phyloP scores from a whole-genome alignment of 139 green algal species.

The Pseudopediastrum boryanum region DNA sequence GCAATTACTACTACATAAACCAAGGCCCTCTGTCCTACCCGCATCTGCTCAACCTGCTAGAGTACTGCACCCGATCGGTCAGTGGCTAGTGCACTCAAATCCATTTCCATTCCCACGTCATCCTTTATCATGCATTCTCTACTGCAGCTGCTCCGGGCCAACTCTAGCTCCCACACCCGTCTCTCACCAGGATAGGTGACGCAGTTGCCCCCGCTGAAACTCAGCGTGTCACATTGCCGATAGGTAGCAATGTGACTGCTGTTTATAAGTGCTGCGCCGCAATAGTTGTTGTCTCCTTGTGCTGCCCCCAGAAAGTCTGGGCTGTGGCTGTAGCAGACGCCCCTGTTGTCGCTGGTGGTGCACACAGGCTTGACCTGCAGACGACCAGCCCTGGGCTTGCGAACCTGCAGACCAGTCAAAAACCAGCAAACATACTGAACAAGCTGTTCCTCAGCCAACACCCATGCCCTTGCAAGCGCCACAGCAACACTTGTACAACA shows the following conservation, averaged over 20 bases:
- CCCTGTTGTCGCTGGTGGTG: conserved; percentile 28
- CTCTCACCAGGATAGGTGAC: conserved; percentile 8
- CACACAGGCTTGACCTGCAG: conserved; percentile 40
- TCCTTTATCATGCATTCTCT: too few relatives aligned
- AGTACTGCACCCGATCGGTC: too few relatives aligned
- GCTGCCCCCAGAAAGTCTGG: conserved; percentile 12
- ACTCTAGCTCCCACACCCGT: not conserved
- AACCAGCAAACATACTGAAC: too few relatives aligned
- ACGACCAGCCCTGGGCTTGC: conserved; percentile 11
- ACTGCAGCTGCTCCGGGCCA: not conserved
- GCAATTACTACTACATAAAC: too few relatives aligned
- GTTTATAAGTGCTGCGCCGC: conserved; percentile 22
- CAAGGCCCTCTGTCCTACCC: too few relatives aligned
- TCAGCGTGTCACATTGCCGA: conserved; percentile 32
- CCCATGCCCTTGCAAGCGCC: too few relatives aligned
- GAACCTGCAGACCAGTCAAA: conserved; percentile 24
- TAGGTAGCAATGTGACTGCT: conserved; percentile 32
- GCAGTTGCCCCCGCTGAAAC: conserved; percentile 29
- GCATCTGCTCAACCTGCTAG: too few relatives aligned
- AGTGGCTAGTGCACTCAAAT: too few relatives aligned
- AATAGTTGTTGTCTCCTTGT: conserved; percentile 33
- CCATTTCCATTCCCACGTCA: too few relatives aligned
- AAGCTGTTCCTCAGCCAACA: too few relatives aligned
- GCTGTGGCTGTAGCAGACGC: conserved; percentile 37
- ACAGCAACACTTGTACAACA: too few relatives aligned